These are phyloP conservation scores for Fomitopsis pulvina DNA, from an alignment of 768 basidiomycete genomes.

Conservation along the genomic window DNA sequence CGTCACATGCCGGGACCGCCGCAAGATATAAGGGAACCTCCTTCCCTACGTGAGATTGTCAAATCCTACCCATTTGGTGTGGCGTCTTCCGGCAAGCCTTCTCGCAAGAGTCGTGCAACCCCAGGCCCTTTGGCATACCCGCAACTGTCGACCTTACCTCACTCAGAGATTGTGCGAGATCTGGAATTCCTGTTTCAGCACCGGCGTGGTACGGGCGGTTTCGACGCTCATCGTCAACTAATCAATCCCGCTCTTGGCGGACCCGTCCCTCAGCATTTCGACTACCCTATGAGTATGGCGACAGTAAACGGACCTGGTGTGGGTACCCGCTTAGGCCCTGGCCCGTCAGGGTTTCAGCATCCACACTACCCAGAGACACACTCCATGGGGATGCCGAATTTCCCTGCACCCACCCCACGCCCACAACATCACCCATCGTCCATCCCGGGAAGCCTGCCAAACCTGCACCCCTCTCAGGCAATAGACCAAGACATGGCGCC, in stretches of 20 bases:
- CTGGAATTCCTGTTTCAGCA: slow-evolving; percentile 23
- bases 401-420: slow-evolving; percentile 13
- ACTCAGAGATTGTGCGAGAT: slow-evolving; percentile 25
- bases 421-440: slow-evolving; percentile 19
- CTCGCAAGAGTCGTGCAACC: slow-evolving; percentile 11
- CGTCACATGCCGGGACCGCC: slow-evolving; percentile 56
- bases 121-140: slow-evolving; percentile 22
- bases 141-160: slow-evolving; percentile 21
- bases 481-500: slow-evolving; percentile 19
- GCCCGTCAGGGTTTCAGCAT: slow-evolving; percentile 5
- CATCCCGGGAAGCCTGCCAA: slow-evolving; percentile 16
- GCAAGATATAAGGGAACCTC: slow-evolving; percentile 45
- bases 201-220: slow-evolving; percentile 12
- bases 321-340: slow-evolving; percentile 13
- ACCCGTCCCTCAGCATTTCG: slow-evolving; percentile 9
- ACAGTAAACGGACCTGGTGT: slow-evolving; percentile 9
- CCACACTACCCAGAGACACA: slow-evolving; percentile 7
- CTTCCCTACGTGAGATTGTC: slow-evolving; percentile 60
- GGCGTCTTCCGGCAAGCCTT: slow-evolving; percentile 11
- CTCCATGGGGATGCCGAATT: slow-evolving; percentile 11
- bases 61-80: slow-evolving; percentile 48
- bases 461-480: slow-evolving; percentile 13
- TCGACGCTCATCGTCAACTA: slow-evolving; percentile 12
- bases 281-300: slow-evolving; percentile 16
- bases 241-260: slow-evolving; percentile 11